Evolutionary conservation across 2,329 filamentous ascomycete genomes (phyloP).

Genomic region (Cercospora beticola): DNA sequence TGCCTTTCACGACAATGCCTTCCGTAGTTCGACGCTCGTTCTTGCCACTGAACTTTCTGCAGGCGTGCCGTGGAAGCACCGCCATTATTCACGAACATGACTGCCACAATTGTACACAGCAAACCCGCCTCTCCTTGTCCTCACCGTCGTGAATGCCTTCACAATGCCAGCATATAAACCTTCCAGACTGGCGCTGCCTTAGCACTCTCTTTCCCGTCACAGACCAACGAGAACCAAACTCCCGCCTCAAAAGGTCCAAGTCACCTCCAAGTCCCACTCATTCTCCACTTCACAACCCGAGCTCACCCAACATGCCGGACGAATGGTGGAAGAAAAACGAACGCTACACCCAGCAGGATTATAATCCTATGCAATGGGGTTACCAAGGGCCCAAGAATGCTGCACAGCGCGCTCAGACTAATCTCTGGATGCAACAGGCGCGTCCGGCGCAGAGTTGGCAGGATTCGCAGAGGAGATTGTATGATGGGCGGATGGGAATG

Average conservation of each 20-base stretch:
- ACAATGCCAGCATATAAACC: not conserved
- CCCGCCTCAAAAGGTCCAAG: not conserved
- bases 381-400: not conserved
- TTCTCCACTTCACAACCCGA: not conserved
- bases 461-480: not conserved
- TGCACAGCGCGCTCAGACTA: slow-evolving; percentile 1
- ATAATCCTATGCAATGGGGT: slow-evolving; percentile 6
- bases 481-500: not conserved
- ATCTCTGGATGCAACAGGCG: not conserved
- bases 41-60: not conserved
- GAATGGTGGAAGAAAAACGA: not conserved
- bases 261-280: not conserved
- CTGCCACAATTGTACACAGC: not conserved
- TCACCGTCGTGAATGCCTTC: not conserved
- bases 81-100: not conserved
- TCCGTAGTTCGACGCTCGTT: not conserved
- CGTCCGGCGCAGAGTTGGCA: slow-evolving; percentile 5
- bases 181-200: not conserved
- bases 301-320: not conserved
- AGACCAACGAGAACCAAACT: not conserved
- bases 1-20: not conserved
- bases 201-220: not conserved
- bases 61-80: not conserved
- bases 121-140: not conserved
- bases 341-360: slow-evolving; percentile 8